phyloP scores from a whole-genome alignment of 805 yeast species.

The Saturnispora sekii region DNA sequence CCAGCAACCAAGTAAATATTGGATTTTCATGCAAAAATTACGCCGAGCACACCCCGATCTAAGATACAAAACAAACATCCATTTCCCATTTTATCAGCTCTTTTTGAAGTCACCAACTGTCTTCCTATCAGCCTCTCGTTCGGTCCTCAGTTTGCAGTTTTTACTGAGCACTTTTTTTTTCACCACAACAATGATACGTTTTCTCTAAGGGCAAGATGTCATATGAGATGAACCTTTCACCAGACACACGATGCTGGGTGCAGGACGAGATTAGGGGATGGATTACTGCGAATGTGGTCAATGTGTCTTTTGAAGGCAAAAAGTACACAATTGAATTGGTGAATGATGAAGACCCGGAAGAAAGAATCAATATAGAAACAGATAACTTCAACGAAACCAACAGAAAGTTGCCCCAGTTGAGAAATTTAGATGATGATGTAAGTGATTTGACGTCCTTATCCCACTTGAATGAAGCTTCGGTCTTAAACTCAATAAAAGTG shows the following conservation, averaged over 20 bases:
- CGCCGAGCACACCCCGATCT: too few relatives aligned
- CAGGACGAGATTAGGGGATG: slow-evolving; percentile 67
- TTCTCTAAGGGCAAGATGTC: too few relatives aligned
- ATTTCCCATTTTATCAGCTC: too few relatives aligned
- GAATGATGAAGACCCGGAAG: slow-evolving; percentile 37
- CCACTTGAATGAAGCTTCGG: slow-evolving; percentile 93
- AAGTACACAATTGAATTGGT: slow-evolving; percentile 43
- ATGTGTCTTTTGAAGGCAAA: slow-evolving; percentile 34
- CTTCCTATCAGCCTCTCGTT: too few relatives aligned
- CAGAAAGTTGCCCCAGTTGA: slow-evolving; percentile 59
- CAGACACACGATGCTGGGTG: slow-evolving; percentile 62
- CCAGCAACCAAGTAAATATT: too few relatives aligned
- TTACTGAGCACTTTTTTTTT: too few relatives aligned
- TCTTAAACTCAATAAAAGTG: slow-evolving; percentile 83
- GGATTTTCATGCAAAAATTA: too few relatives aligned
- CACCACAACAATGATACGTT: too few relatives aligned
- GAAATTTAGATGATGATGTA: slow-evolving; percentile 92
- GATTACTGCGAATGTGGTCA: slow-evolving; percentile 60
- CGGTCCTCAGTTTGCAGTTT: too few relatives aligned
- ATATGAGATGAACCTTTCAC: not conserved
- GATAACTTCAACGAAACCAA: slow-evolving; percentile 40
- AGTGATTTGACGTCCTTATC: slow-evolving; percentile 91
- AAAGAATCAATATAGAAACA: slow-evolving; percentile 39
- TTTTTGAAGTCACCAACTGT: too few relatives aligned
- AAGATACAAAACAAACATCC: too few relatives aligned